Evolutionary conservation across 805 yeast species (phyloP), one percentile per base, ranked within the genome.

Genomic region (Yarrowia sp.): DNA sequence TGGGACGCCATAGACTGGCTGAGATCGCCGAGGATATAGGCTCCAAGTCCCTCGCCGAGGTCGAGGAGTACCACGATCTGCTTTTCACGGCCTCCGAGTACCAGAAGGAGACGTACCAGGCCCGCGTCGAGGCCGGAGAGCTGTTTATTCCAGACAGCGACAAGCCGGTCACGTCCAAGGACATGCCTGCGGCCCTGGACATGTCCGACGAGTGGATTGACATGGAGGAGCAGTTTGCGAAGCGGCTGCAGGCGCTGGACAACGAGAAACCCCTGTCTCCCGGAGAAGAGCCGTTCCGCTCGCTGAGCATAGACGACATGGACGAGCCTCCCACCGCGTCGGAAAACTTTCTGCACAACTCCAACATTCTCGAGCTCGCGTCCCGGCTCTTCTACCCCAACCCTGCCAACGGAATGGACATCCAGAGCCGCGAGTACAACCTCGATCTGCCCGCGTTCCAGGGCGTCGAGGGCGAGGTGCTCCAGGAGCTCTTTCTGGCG

Each of bases 121-220:
- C 31, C 47, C 0, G 47, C 16, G 21, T 55, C 4, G n/a, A 18
- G 2, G 21, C 36, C 9, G 47, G 61, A 5, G 35, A 55, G 7
- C 14, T 13, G n/a, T 55, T 38, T 18, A 27, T 38, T 12, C 35
- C 35, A 1, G 35, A 31, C n/a, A 38, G 19, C 6, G 51, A 25
- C 6, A 14, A 39, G 8, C 59, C 31, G 44, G 9, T 51, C 49
- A 51, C 62, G 16, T 19, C 6, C 31, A 13, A 14, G 2, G 70
- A 68, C 8, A 63, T 68, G 3, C 71, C 71, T 6, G 63, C 65
- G 1, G 69, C 71, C 5, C 16, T 29, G 18, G 71, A 68, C 42
- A 66, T 67, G 69, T 66, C 67, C 33, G 63, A 63, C 29, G 41
- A 32, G 10, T 68, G 70, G 70, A 31, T 68, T 0, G 62, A 32